These are phyloP conservation scores for Pythium phragmiticola DNA, from an alignment of 352 stramenopile species.

Conservation along the genomic window DNA sequence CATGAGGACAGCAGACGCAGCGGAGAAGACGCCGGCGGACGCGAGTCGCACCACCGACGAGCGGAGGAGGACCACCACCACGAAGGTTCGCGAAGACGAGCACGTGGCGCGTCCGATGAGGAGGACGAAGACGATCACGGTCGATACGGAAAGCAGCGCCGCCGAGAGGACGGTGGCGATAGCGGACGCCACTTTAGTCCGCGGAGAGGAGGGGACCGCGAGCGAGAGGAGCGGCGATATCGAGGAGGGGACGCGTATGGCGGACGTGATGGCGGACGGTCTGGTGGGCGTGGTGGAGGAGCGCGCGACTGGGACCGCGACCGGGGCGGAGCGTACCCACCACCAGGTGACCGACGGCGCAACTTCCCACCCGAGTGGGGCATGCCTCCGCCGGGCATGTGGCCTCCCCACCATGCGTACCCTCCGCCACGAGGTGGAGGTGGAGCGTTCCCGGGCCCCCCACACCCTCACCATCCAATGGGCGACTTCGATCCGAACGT, in stretches of 20 bases:
- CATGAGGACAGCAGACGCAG: slow-evolving; percentile 5
- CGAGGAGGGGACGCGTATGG: slow-evolving; percentile 19
- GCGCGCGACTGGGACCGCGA: slow-evolving; percentile 21
- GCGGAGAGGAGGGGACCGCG: slow-evolving; percentile 26
- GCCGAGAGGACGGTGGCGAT: slow-evolving; percentile 46
- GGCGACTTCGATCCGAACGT: slow-evolving; percentile 65
- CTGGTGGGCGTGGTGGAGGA: slow-evolving; percentile 10
- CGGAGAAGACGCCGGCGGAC: neutral
- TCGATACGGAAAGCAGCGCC: slow-evolving; percentile 60
- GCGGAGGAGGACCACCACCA: slow-evolving; percentile 13
- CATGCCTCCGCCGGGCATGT: slow-evolving; percentile 69
- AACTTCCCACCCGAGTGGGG: slow-evolving; percentile 70
- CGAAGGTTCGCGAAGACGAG: slow-evolving; percentile 34
- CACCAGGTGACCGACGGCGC: slow-evolving; percentile 37
- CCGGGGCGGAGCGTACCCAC: slow-evolving; percentile 31
- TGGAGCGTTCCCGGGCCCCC: slow-evolving; percentile 18
- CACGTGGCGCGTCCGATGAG: slow-evolving; percentile 42
- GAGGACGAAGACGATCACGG: slow-evolving; percentile 61
- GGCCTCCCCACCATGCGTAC: slow-evolving; percentile 43
- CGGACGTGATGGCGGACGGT: slow-evolving; percentile 16
- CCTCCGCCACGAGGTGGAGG: slow-evolving; percentile 34
- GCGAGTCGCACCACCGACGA: slow-evolving; percentile 9
- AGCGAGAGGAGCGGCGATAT: slow-evolving; percentile 12
- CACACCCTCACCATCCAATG: slow-evolving; percentile 31
- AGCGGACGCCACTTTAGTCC: slow-evolving; percentile 19